phyloP scores from a whole-genome alignment of 2,329 filamentous ascomycete genomes.

The Exophiala sideris region DNA sequence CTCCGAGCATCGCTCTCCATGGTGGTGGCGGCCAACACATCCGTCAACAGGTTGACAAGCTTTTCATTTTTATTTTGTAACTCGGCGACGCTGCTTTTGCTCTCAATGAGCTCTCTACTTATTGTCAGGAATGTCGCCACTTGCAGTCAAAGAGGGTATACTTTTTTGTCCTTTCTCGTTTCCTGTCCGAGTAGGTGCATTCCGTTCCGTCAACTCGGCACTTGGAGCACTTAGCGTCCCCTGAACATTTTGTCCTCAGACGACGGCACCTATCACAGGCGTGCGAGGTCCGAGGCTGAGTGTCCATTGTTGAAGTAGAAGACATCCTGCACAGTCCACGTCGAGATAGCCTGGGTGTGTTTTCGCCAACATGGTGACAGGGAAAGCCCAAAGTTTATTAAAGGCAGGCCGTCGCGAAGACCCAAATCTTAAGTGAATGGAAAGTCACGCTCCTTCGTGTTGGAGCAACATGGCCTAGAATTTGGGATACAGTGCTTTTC shows the following conservation, averaged over 20 bases:
- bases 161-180: constrained; percentile 14
- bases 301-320: neutral
- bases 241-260: constrained; percentile 11
- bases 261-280: constrained; percentile 11
- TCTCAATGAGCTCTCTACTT: constrained; percentile 4
- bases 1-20: neutral
- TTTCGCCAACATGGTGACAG: too few relatives aligned
- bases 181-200: constrained; percentile 10
- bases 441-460: too few relatives aligned
- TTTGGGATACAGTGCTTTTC: too few relatives aligned
- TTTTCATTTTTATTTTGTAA: neutral
- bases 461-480: too few relatives aligned
- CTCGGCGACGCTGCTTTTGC: neutral
- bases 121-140: neutral
- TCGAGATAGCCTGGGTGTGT: too few relatives aligned
- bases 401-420: too few relatives aligned
- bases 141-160: neutral
- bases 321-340: too few relatives aligned
- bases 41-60: neutral
- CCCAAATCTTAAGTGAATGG: too few relatives aligned
- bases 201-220: constrained; percentile 3
- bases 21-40: neutral
- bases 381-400: too few relatives aligned
- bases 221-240: constrained; percentile 1
- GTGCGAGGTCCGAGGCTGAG: neutral